Evolutionary conservation across 2,329 filamentous ascomycete species (phyloP).

Genomic region (Dothiorella sarmentorum): DNA sequence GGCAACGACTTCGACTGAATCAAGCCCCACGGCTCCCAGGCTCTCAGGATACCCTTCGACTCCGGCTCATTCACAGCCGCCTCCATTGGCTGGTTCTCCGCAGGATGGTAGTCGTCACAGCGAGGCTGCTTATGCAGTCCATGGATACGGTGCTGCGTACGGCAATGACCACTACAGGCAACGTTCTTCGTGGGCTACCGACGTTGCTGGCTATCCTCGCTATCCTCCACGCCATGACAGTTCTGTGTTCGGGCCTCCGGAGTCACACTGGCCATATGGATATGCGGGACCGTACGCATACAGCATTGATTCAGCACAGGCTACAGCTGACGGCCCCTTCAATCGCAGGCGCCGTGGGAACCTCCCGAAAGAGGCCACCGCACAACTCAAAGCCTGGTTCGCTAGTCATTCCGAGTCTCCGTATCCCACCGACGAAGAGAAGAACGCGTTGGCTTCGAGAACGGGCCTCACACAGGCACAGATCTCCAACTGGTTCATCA

Average conservation of each 20-base stretch:
- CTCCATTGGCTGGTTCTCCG: neutral
- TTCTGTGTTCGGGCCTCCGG: neutral
- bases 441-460: constrained; percentile 53
- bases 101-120: neutral
- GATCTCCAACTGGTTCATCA: constrained; percentile 81
- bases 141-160: neutral
- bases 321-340: neutral
- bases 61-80: neutral
- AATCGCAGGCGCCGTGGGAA: constrained; percentile 59
- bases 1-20: neutral
- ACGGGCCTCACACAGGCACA: constrained; percentile 25
- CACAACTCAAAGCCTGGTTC: constrained; percentile 74
- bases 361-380: constrained; percentile 84
- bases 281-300: neutral
- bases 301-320: neutral
- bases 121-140: neutral
- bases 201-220: neutral
- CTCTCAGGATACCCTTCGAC: neutral
- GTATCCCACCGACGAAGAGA: constrained; percentile 81
- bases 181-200: neutral
- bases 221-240: neutral
- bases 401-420: constrained; percentile 81
- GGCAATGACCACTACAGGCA: neutral
- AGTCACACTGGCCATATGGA: neutral
- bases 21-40: neutral